Base-by-base conservation (phyloP, 257 asterid genomes). In the Thymus quinquecostatus region DNA sequence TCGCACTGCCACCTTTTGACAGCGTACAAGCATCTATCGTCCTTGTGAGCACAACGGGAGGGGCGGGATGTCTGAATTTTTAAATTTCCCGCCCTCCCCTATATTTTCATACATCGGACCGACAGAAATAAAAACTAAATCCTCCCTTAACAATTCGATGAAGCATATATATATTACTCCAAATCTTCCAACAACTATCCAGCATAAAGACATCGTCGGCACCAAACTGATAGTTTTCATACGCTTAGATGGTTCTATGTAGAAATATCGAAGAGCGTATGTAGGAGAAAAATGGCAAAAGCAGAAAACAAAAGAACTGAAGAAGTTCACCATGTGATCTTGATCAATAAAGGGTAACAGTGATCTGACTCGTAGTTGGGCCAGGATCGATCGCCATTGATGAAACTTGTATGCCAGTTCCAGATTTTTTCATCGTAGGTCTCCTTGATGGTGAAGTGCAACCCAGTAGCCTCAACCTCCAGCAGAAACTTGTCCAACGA, bases 291-390 rank as follows among this genome's bases (percentile, higher is more conserved):
- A 44, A 44, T 6, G 61, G 55, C 40, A 21, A 76, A 78, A 68
- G 13, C 40, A 5, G 32, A 14, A 21, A 7, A 13, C 11, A 1
- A 6, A 7, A 1, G 14, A 44, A 44, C 44, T 3, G 44, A 38
- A 38, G 44, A 38, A 38, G 6, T 78, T 84, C 70, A 87, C 60
- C 76, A 67, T 27, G 85, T 82, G 60, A 93, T 86, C 70, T 77
- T 79, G 81, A 91, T 45, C 83, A 94, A 68, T 64, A 91, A 84
- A 66, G 97, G 96, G 84, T 94, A 94, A 77, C 98, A 89, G 79
- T 94, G 97, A 73, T 89, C 90, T 40, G 82, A 64, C 71, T 91
- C 98, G 56, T 94, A 94, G 85, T 85, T 91, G 65, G 96, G 88
- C 98, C 98, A 94, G 7, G 93, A 86, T 1, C 6, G 48, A 43